A percentile compares a stretch with the other conserved stretches of the same genome.
phyloP scores from a whole-genome alignment of 495 filamentous ascomycete species.

The Penicillium bovifimosum region DNA sequence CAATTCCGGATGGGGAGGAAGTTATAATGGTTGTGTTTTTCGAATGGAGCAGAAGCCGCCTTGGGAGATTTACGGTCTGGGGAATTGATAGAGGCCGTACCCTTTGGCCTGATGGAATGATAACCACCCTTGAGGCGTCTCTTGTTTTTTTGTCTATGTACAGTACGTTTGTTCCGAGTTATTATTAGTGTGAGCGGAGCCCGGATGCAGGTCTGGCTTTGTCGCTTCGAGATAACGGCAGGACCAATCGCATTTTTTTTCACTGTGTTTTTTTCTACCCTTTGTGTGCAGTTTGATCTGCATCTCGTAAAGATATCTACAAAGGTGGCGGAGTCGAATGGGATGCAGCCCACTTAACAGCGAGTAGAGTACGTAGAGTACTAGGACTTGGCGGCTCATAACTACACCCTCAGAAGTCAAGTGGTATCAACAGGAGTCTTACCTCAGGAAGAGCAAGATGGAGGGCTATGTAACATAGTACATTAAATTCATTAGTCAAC shows the following conservation, averaged over 20 bases:
- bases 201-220: constrained; percentile 13
- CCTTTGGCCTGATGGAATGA: constrained; percentile 10
- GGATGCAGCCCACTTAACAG: no score
- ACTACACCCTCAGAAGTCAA: no score
- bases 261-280: background rate
- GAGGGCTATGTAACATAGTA: no score
- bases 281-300: background rate
- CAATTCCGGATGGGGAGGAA: constrained; percentile 10
- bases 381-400: no score
- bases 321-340: no score
- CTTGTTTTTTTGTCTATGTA: constrained; percentile 34
- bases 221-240: constrained; percentile 11
- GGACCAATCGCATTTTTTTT: constrained; percentile 18
- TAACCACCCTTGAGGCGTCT: constrained; percentile 12
- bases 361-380: no score
- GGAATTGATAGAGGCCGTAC: constrained; percentile 7
- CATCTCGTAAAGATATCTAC: no score
- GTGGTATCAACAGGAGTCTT: no score
- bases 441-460: no score
- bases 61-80: background rate
- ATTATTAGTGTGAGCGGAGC: constrained; percentile 13
- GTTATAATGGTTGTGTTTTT: constrained; percentile 16
- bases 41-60: constrained; percentile 7
- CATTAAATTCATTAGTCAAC: no score
- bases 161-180: constrained; percentile 37